phyloP scores from a whole-genome alignment of 495 filamentous ascomycete genomes.

The Sporormia fimetaria region DNA sequence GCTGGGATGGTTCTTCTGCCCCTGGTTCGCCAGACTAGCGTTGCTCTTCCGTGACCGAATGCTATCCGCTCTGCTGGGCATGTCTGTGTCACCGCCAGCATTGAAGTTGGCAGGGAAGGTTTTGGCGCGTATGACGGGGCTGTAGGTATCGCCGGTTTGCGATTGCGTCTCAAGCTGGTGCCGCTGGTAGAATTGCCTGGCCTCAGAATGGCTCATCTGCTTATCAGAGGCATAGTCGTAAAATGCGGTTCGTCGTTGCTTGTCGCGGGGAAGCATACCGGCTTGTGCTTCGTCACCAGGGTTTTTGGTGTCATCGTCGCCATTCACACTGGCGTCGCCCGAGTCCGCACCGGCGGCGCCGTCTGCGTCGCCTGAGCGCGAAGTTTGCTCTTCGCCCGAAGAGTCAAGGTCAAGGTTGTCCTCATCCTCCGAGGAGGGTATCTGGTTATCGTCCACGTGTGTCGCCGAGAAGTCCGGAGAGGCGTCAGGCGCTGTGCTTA shows the following conservation, averaged over 20 bases:
- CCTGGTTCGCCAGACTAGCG: slow-evolving; percentile 21
- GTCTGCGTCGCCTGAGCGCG: neutral
- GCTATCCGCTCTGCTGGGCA: slow-evolving; percentile 23
- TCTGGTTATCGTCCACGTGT: slow-evolving; percentile 13
- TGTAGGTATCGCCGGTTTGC: slow-evolving; percentile 40
- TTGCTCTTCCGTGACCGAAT: slow-evolving; percentile 30
- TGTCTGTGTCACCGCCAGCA: slow-evolving; percentile 19
- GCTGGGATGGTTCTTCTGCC: slow-evolving; percentile 12
- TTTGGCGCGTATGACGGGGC: slow-evolving; percentile 39
- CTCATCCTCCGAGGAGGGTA: slow-evolving; percentile 21
- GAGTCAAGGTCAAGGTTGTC: slow-evolving; percentile 12
- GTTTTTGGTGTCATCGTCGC: slow-evolving; percentile 16
- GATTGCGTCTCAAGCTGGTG: slow-evolving; percentile 55
- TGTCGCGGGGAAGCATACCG: slow-evolving; percentile 61
- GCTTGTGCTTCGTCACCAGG: slow-evolving; percentile 31
- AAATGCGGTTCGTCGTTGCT: slow-evolving; percentile 65
- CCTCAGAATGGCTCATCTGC: slow-evolving; percentile 78
- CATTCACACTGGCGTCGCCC: slow-evolving; percentile 6
- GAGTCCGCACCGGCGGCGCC: neutral
- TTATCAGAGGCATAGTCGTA: slow-evolving; percentile 85
- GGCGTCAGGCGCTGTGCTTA: slow-evolving; percentile 16
- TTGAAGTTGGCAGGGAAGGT: slow-evolving; percentile 27
- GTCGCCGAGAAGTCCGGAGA: slow-evolving; percentile 12
- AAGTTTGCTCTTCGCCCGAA: slow-evolving; percentile 3
- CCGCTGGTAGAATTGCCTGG: slow-evolving; percentile 89